These are phyloP conservation scores for Melastoma malabathricum DNA, from an alignment of 345 rosid genomes.

Conservation along the genomic window DNA sequence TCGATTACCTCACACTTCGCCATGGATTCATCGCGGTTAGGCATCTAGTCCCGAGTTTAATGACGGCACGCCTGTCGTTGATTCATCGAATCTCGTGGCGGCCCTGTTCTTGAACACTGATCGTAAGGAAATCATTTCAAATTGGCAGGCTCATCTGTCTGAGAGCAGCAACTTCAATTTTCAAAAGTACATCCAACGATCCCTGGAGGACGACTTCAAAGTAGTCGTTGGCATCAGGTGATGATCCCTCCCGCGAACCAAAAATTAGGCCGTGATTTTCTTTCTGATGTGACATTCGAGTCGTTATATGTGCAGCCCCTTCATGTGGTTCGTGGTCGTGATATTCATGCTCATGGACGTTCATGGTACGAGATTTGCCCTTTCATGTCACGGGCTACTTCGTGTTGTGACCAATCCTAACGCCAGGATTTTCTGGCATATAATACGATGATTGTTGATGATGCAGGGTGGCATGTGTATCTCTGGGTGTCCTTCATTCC, in stretches of 20 bases:
- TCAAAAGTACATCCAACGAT: constrained; percentile 60
- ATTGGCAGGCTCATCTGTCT: constrained; percentile 42
- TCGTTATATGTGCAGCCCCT: constrained; percentile 26
- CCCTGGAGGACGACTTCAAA: constrained; percentile 68
- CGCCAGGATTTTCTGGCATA: not conserved
- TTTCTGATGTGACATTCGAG: too few relatives aligned
- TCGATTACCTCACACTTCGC: constrained; percentile 66
- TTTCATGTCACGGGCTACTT: too few relatives aligned
- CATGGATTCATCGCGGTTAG: constrained; percentile 60
- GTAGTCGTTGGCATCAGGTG: constrained; percentile 68
- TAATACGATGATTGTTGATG: not conserved
- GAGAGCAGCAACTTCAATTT: constrained; percentile 39
- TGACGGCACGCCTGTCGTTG: not conserved
- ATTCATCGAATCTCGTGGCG: not conserved
- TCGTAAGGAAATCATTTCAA: not conserved
- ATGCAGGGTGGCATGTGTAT: constrained; percentile 53
- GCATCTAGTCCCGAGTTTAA: not conserved
- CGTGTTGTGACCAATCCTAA: not conserved
- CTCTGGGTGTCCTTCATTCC: constrained; percentile 74
- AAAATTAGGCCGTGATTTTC: too few relatives aligned
- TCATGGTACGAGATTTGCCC: constrained; percentile 31
- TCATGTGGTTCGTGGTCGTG: constrained; percentile 59
- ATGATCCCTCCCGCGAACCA: not conserved
- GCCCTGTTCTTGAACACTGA: not conserved
- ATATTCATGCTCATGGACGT: constrained; percentile 54